Conservation (phyloP, 768 basidiomycete genomes). For the Leccinum imitatum region DNA sequence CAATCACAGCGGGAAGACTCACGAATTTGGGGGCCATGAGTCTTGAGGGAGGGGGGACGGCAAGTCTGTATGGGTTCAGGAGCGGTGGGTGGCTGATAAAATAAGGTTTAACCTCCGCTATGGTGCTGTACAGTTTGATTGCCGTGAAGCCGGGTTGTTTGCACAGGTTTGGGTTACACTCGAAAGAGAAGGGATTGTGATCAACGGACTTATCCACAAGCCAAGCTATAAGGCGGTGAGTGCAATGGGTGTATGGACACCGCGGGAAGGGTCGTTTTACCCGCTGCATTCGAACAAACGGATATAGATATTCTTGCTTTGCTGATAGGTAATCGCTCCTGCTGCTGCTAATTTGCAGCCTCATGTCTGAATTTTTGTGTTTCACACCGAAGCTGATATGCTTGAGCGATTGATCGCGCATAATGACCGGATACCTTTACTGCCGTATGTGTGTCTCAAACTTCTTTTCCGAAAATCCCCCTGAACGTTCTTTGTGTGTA, state of each 20-base stretch:
- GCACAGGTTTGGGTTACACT: slow-evolving; percentile 32
- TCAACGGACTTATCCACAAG: slow-evolving; percentile 19
- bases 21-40: slow-evolving; percentile 82
- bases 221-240: slow-evolving; percentile 33
- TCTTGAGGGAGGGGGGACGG: slow-evolving; percentile 21
- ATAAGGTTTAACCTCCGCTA: slow-evolving; percentile 56
- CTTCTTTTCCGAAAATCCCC: slow-evolving; percentile 17
- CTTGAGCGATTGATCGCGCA: slow-evolving; percentile 90
- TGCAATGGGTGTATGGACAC: slow-evolving; percentile 83
- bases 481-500: slow-evolving; percentile 19
- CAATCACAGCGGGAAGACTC: slow-evolving; percentile 21
- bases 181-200: neutral
- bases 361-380: slow-evolving; percentile 15
- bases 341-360: slow-evolving; percentile 18
- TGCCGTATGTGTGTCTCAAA: slow-evolving; percentile 48
- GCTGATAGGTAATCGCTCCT: slow-evolving; percentile 71
- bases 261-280: slow-evolving; percentile 74
- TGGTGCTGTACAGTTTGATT: slow-evolving; percentile 55
- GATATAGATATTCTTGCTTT: slow-evolving; percentile 80
- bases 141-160: slow-evolving; percentile 35
- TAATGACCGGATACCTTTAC: slow-evolving; percentile 94
- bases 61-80: slow-evolving; percentile 5
- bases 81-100: slow-evolving; percentile 26
- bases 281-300: slow-evolving; percentile 81
- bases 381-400: slow-evolving; percentile 76